These are phyloP conservation scores for Fusarium abutilonis DNA, from an alignment of 2,329 filamentous ascomycete species.

Conservation along the genomic window DNA sequence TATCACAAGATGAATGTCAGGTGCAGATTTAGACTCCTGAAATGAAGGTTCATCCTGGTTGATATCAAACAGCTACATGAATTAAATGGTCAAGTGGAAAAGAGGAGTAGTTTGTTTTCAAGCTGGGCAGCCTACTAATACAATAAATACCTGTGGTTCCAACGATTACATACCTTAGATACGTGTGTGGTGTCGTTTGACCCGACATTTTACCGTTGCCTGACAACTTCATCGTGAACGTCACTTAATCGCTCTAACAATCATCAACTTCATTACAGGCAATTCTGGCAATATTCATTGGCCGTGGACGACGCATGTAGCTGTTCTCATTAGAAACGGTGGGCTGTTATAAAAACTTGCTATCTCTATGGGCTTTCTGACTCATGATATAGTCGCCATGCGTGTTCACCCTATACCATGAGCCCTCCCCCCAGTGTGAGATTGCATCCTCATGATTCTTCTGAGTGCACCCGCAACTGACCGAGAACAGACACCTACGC, in stretches of 20 bases:
- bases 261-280: neutral
- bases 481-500: slow-evolving; percentile 51
- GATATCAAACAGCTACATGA: neutral
- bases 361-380: slow-evolving; percentile 8
- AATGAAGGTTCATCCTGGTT: neutral
- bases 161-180: too few species aligned
- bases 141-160: too few species aligned
- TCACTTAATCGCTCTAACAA: slow-evolving; percentile 11
- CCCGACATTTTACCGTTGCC: slow-evolving; percentile 34
- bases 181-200: neutral
- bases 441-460: neutral
- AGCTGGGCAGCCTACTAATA: too few species aligned
- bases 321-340: neutral
- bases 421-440: slow-evolving; percentile 45
- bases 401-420: slow-evolving; percentile 36
- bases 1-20: neutral
- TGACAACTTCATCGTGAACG: slow-evolving; percentile 10
- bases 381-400: slow-evolving; percentile 25
- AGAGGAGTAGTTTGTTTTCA: too few species aligned
- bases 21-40: slow-evolving; percentile 2
- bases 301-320: neutral
- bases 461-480: slow-evolving; percentile 1
- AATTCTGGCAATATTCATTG: neutral
- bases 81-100: too few species aligned
- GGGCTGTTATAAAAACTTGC: slow-evolving; percentile 1